Base-by-base conservation (phyloP, 306 rosid genomes). In the Ammopiptanthus mongolicus region DNA sequence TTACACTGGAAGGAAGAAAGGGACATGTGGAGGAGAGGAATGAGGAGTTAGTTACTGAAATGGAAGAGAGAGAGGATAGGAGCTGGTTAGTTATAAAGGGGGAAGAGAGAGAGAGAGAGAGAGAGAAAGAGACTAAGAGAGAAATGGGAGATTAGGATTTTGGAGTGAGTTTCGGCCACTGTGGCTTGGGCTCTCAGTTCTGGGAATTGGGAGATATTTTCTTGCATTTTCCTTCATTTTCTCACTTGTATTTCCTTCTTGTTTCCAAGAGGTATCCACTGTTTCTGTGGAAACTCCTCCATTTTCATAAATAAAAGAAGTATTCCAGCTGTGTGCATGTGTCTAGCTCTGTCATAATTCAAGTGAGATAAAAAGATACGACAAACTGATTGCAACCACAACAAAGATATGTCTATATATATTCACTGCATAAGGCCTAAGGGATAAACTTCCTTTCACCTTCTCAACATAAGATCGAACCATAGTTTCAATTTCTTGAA, bases 401-500 rank as follows among this genome's bases (percentile, higher is more conserved):
- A 39, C 23, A 31, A 59, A n/a, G 58, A 65, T 11, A 21, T 50
- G 22, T 65, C 52, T 14, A 58, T 56, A 23, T 10, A 65, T 9
- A 46, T 60, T 39, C 78, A 52, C 37, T 51, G 52, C 47, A 65
- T 29, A 22, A 25, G 23, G 52, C 47, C 58, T 29, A 22, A 25
- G 23, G 29, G 50, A 50, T 73, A 29, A 74, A 15, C 3, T 36
- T 47, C 48, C 31, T 46, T 19, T 50, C 82, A 94, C 98, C 97
- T 91, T 95, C 59, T 90, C 97, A 74, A 95, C 91, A 73, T 87
- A 91, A 63, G 93, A 41, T 67, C 91, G 88, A 59, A 95, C 97
- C 97, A 95, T 91, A 78, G 5, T 41, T 88, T 95, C 97, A 82
- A 95, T 95, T 60, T 95, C 98, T 86, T 91, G 79, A 80, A 88